Evolutionary conservation across 2,329 filamentous ascomycete species (phyloP).

Genomic region (Dothistroma septosporum): DNA sequence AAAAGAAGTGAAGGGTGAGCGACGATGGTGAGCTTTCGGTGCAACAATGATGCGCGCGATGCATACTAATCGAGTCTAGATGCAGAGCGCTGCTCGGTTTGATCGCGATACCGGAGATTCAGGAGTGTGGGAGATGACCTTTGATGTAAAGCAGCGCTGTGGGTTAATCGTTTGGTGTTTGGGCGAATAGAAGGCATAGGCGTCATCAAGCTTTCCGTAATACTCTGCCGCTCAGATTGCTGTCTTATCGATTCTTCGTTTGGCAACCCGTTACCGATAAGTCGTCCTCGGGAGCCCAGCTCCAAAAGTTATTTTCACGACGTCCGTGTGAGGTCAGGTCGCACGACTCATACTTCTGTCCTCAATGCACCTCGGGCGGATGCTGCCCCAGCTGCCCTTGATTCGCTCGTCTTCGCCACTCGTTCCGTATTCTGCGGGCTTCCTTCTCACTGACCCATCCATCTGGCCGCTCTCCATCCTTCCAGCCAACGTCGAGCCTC

Average conservation of each 20-base stretch:
- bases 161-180: neutral
- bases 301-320: neutral
- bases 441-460: slow-evolving; percentile 32
- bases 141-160: neutral
- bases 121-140: neutral
- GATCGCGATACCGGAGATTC: neutral
- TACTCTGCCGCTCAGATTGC: too few relatives aligned
- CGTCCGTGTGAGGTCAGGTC: neutral
- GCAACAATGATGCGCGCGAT: neutral
- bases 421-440: slow-evolving; percentile 25
- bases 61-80: neutral
- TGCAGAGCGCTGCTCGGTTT: neutral
- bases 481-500: slow-evolving; percentile 30
- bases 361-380: slow-evolving; percentile 9
- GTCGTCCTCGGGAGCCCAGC: neutral
- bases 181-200: neutral
- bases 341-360: neutral
- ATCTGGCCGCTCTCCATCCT: slow-evolving; percentile 34
- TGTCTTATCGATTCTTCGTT: too few relatives aligned
- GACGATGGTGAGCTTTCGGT: neutral
- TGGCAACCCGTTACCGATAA: too few relatives aligned
- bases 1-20: neutral
- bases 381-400: slow-evolving; percentile 6
- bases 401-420: slow-evolving; percentile 17
- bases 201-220: too few relatives aligned